Base-by-base conservation (phyloP, 257 asterid genomes). In the Solanum lycopersicoides region DNA sequence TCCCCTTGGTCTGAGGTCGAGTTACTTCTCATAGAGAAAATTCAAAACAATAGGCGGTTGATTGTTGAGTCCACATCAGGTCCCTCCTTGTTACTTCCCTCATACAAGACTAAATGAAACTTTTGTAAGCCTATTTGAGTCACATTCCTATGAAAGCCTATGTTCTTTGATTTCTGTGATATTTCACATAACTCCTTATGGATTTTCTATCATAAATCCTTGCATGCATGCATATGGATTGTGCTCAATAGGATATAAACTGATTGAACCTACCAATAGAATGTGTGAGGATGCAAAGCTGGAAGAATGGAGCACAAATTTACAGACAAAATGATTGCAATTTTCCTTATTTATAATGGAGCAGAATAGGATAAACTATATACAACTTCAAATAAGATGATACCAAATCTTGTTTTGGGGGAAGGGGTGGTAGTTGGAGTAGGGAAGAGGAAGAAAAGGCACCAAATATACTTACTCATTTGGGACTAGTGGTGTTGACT, bases 401-500 rank as follows among this genome's bases (percentile, higher is more conserved):
- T 28, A 37, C 28, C 25, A 45, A 79, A 45, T 79, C 66, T 45
- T 14, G 20, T 44, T 16, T 11, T 47, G 6, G 35, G 59, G 59
- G 35, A 9, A 39, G 32, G 50, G 32, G 82, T 5, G 50, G 47
- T n/a, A 15, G 28, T 74, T 74, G 21, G 63, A n/a, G 83, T 23
- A 44, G 83, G 65, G 15, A 25, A 77, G 85, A 47, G 23, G 28
- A 47, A 80, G 30, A 80, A 28, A 18, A 50, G 69, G 85, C 82
- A 63, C 53, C 32, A 32, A 9, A 50, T 50, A 50, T 50, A 90
- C 99, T 9, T 95, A 97, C 99, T 91, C 91, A 90, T 97, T 92
- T 53, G 91, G 94, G 84, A 95, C 94, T 85, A 97, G 87, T 35
- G 98, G 95, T 25, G 98, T 97, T 90, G 94, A 93, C 20, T 91